Percentiles rank a stretch among this genome's conserved stretches.
phyloP scores from a whole-genome alignment of 2,329 filamentous ascomycete species.

The Fusarium phyllophilum region DNA sequence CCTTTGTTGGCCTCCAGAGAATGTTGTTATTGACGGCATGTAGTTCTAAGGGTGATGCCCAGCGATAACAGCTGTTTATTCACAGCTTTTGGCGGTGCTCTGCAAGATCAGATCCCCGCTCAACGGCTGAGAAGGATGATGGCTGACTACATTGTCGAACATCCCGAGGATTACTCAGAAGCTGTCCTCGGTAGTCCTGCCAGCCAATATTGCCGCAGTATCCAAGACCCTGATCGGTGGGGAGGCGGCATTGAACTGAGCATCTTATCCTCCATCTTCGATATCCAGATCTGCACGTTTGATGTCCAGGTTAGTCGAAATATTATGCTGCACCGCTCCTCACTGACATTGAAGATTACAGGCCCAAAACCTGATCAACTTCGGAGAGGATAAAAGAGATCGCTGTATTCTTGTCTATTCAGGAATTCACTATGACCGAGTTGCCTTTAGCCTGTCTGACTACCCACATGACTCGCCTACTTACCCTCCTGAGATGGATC shows the following conservation, averaged over 20 bases:
- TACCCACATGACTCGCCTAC: slow-evolving; percentile 65
- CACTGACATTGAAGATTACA: slow-evolving; percentile 15
- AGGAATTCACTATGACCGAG: slow-evolving; percentile 92
- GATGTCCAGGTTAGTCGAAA: slow-evolving; percentile 70
- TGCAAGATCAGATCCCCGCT: slow-evolving; percentile 67
- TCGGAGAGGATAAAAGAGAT: slow-evolving; percentile 77
- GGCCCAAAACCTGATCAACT: slow-evolving; percentile 60
- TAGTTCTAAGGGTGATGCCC: slow-evolving; percentile 91
- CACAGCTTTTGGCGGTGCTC: slow-evolving; percentile 82
- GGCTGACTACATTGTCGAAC: slow-evolving; percentile 78
- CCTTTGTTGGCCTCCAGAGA: background rate
- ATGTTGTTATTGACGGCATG: slow-evolving; percentile 39
- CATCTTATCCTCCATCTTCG: slow-evolving; percentile 85
- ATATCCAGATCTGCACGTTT: slow-evolving; percentile 84
- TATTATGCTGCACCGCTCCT: background rate
- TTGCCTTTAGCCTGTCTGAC: slow-evolving; percentile 76
- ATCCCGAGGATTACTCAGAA: slow-evolving; percentile 77
- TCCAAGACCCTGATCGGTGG: slow-evolving; percentile 84
- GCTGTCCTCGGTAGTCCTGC: slow-evolving; percentile 80
- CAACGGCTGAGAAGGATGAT: slow-evolving; percentile 77
- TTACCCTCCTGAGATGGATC: slow-evolving; percentile 78
- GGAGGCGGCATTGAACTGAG: slow-evolving; percentile 91
- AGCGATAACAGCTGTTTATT: slow-evolving; percentile 97
- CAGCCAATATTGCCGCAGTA: slow-evolving; percentile 82
- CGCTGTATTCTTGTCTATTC: slow-evolving; percentile 88